phyloP scores from a whole-genome alignment of 257 asterid species.

The Primulina tabacum region DNA sequence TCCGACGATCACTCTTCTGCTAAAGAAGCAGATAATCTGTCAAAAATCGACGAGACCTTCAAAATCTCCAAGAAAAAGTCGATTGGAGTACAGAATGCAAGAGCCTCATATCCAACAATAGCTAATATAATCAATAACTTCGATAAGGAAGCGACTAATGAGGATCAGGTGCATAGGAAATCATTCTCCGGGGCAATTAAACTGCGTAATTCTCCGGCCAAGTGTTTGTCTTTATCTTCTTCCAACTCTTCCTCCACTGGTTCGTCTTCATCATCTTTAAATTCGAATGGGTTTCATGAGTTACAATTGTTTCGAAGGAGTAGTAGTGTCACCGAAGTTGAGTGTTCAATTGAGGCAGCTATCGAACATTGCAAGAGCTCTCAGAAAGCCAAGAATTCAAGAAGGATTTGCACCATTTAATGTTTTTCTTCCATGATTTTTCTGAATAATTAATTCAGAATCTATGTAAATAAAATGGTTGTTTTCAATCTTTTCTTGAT shows the following conservation, averaged over 20 bases:
- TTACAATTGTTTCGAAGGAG: constrained; percentile 50
- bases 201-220: constrained; percentile 49
- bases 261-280: constrained; percentile 61
- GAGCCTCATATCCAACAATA: not conserved
- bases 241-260: constrained; percentile 47
- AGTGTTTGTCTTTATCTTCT: constrained; percentile 48
- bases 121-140: constrained; percentile 23
- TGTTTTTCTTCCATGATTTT: too few relatives aligned
- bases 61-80: not conserved
- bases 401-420: constrained; percentile 24
- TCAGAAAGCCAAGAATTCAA: constrained; percentile 34
- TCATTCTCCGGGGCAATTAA: constrained; percentile 78
- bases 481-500: too few relatives aligned
- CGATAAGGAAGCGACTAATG: constrained; percentile 33
- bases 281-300: constrained; percentile 43
- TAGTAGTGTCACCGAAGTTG: constrained; percentile 64
- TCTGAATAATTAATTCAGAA: not conserved
- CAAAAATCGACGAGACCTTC: constrained; percentile 6
- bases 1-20: not conserved
- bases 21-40: constrained; percentile 12
- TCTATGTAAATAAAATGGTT: too few relatives aligned
- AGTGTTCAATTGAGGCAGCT: constrained; percentile 74
- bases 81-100: not conserved
- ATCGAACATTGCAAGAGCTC: constrained; percentile 88
- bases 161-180: constrained; percentile 41